phyloP scores from a whole-genome alignment of 768 basidiomycete species.

The Lyophyllum decastes region DNA sequence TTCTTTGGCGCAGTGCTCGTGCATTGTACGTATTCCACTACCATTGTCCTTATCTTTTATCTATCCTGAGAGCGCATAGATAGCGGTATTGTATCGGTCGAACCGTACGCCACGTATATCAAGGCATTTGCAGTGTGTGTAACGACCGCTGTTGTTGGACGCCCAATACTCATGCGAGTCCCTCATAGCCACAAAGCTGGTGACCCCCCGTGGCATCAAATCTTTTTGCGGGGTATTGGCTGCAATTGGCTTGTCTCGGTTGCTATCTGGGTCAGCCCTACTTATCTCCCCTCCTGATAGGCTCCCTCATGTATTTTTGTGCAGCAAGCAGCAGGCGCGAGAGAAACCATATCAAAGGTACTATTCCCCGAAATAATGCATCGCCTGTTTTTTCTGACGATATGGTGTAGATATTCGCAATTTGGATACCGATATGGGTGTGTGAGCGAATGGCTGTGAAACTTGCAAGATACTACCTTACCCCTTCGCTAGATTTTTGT shows the following conservation, averaged over 20 bases:
- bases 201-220: conserved; percentile 70
- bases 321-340: conserved; percentile 71
- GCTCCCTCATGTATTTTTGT: background rate
- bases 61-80: conserved; percentile 34
- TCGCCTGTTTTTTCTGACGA: background rate
- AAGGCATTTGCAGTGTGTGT: conserved; percentile 58
- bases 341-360: conserved; percentile 70
- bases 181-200: conserved; percentile 55
- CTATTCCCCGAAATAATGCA: background rate
- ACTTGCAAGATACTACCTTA: background rate
- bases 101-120: conserved; percentile 60
- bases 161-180: background rate
- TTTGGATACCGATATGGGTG: conserved; percentile 80
- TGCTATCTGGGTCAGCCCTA: conserved; percentile 64
- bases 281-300: background rate
- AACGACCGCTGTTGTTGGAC: background rate
- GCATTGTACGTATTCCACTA: conserved; percentile 50
- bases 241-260: conserved; percentile 79
- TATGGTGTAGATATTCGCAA: conserved; percentile 52
- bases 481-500: conserved; percentile 56
- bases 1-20: conserved; percentile 71
- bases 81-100: conserved; percentile 56
- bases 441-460: conserved; percentile 13
- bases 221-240: conserved; percentile 72
- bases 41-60: background rate